These are phyloP conservation scores for Populus euphratica DNA, from an alignment of 345 rosid genomes.

Conservation along the genomic window DNA sequence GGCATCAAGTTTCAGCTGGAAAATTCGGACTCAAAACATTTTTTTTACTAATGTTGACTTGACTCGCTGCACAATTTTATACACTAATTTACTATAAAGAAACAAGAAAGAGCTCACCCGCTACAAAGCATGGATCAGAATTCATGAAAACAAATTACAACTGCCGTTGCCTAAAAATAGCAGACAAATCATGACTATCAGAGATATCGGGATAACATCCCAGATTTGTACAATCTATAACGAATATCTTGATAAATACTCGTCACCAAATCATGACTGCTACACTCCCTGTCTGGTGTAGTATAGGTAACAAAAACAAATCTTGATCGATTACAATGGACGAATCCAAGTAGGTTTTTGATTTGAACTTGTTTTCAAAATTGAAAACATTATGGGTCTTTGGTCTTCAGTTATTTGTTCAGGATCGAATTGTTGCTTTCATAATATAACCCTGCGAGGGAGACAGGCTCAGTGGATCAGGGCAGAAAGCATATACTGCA, in stretches of 20 bases:
- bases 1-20: background rate
- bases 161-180: background rate
- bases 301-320: background rate
- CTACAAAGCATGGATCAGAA: background rate
- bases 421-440: background rate
- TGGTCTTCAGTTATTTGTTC: too few relatives aligned
- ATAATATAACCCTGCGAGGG: background rate
- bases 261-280: too few relatives aligned
- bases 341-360: background rate
- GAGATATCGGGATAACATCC: too few relatives aligned
- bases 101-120: background rate
- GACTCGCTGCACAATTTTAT: background rate
- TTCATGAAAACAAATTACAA: background rate
- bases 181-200: too few relatives aligned
- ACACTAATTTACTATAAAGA: background rate
- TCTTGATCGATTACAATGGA: background rate
- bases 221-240: background rate
- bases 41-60: too few relatives aligned
- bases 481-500: too few relatives aligned
- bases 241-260: too few relatives aligned
- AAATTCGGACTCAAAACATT: background rate
- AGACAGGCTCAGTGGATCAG: background rate
- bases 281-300: too few relatives aligned
- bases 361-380: background rate
- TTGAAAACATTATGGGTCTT: too few relatives aligned